phyloP scores from a whole-genome alignment of 768 basidiomycete genomes.

The Termitomyces sp. region DNA sequence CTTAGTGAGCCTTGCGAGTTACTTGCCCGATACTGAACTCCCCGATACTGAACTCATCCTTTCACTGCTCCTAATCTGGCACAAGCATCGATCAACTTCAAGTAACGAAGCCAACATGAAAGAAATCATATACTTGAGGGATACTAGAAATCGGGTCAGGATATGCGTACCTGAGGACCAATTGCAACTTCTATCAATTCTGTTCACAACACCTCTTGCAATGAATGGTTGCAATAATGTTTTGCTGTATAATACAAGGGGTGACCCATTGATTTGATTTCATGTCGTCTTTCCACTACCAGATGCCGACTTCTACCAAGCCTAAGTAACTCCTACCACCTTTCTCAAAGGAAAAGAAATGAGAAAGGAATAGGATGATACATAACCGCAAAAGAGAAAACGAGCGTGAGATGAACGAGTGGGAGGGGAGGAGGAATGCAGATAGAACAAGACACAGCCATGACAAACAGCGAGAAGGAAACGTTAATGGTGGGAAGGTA shows the following conservation, averaged over 20 bases:
- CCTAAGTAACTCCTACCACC: constrained; percentile 6
- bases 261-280: constrained; percentile 16
- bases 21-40: too few relatives aligned
- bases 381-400: constrained; percentile 7
- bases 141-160: too few relatives aligned
- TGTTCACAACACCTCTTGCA: not conserved
- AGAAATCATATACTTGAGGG: too few relatives aligned
- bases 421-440: constrained; percentile 6
- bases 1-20: too few relatives aligned
- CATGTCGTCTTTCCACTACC: constrained; percentile 17
- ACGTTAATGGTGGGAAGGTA: constrained; percentile 16
- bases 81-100: too few relatives aligned
- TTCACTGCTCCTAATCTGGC: too few relatives aligned
- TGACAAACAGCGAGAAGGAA: constrained; percentile 13
- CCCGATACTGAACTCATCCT: too few relatives aligned
- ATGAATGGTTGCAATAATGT: not conserved
- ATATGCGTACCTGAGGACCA: too few relatives aligned
- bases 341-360: constrained; percentile 9
- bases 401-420: constrained; percentile 11
- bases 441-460: constrained; percentile 12
- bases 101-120: too few relatives aligned
- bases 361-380: constrained; percentile 6
- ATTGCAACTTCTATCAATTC: not conserved
- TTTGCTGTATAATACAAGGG: constrained; percentile 18
- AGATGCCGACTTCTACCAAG: constrained; percentile 14